Evolutionary conservation across 306 rosid genomes (phyloP), one percentile per base, ranked within the genome.

Genomic region (Gastrolobium bilobum): DNA sequence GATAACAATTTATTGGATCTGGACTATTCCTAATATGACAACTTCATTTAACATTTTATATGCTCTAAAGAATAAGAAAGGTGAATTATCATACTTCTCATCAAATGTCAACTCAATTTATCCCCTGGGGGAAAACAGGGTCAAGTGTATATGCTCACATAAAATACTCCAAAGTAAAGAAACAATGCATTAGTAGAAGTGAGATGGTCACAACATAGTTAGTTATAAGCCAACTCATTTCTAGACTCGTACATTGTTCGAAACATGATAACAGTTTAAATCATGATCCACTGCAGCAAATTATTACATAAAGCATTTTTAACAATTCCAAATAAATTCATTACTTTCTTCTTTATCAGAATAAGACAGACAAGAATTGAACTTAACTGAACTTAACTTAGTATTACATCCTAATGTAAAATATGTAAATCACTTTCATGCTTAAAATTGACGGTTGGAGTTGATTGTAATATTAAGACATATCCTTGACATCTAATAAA

Each of bases 1-100:
- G 78, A 38, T 82, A 60, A 10, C 20, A 30, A 14, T 35, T 40
- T 81, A 73, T 58, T 78, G 71, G 1, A 67, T 29, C 48, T 78
- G 65, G 38, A 71, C 31, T 26, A 37, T 44, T 61, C 9, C 3
- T 5, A 66, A 61, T 30, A n/a, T 35, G 68, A 58, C 11, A n/a
- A 9, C 26, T 51, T 85, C 7, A 39, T 42, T 20, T 37, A 29
- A n/a, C 48, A 66, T 66, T 52, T 61, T 31, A 39, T 20, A 46
- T 29, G 59, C 20, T 63, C 42, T 79, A 5, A 26, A 48, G 6
- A 13, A 71, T 60, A 50, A 65, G 14, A 9, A 13, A 71, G 29
- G 8, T 2, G 8, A 58, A 35, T 26, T 33, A 2, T 4, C 60
- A 56, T 61, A 13, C 63, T 70, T 56, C 26, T 37, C 38, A 29